Base-by-base conservation (phyloP, 192 early-diverging fungal genomes). In the Gryganskiella cystojenkinii region DNA sequence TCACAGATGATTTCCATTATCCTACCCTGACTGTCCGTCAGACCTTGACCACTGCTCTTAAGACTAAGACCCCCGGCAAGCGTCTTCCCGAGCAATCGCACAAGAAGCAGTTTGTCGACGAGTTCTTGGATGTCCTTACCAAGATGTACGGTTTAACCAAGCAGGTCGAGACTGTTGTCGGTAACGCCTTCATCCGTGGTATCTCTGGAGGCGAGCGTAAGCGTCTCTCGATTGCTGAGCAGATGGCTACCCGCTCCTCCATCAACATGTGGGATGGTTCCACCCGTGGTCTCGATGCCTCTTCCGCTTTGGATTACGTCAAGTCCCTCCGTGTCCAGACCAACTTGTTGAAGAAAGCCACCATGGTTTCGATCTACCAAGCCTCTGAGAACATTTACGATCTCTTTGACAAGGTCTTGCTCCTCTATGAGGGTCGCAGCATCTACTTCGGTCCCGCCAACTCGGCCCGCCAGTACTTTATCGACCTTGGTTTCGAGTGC, bases 181-280 rank as follows among this genome's bases (percentile, higher is more conserved):
- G 92, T 46, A 88, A 93, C 67, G 92, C 89, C 13, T 91, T 91
- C 54, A 67, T 93, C 67, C 91, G 92, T 58, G 91, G 92, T 71
- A 81, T 92, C n/a, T 91, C 90, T n/a, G 91, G 92, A 71, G 92
- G 92, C 47, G 92, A 93, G 73, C 88, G 89, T 71, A 91, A 91
- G 79, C 92, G 92, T 68, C 85, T 92, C 42, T 90, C 89, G 11
- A 93, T 92, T 73, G 90, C 91, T 17, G 91, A 92, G 78, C 91
- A 92, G 75, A 89, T 92, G 63, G 89, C 90, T 13, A 85, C 85
- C 17, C 81, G 74, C 34, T 78, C 74, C 1, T 40, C 58, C 22
- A 61, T 92, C 67, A 87, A 90, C 46, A 79, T 88, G 45, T 92
- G 89, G 89, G 91, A 92, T 63, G 84, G 88, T 34, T 86, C 85